A percentile compares a stretch with the other conserved stretches of the same genome.
These are phyloP conservation scores for Sphagnum fallax DNA, from an alignment of 228 moss, liverwort and hornwort species.

Conservation along the genomic window DNA sequence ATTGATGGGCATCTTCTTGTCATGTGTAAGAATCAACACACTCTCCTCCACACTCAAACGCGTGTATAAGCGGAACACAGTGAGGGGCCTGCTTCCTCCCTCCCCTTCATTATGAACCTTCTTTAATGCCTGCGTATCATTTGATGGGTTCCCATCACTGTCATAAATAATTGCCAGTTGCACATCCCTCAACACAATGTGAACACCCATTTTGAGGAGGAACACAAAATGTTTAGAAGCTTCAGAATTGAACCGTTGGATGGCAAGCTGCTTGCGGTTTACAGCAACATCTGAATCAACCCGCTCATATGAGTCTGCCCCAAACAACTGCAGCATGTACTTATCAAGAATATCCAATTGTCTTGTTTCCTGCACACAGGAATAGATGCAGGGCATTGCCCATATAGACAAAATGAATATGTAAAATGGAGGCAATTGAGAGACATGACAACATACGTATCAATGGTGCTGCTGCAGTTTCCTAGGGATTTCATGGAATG, in stretches of 20 bases:
- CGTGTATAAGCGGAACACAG: slow-evolving; percentile 53
- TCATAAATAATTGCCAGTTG: slow-evolving; percentile 46
- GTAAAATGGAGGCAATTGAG: too few relatives aligned
- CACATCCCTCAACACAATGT: slow-evolving; percentile 41
- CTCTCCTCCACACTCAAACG: slow-evolving; percentile 54
- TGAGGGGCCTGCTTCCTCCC: slow-evolving; percentile 23
- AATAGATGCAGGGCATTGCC: too few relatives aligned
- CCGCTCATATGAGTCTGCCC: slow-evolving; percentile 45
- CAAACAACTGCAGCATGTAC: slow-evolving; percentile 54
- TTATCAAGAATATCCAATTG: slow-evolving; percentile 49
- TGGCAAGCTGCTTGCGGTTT: slow-evolving; percentile 41
- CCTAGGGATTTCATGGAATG: too few relatives aligned
- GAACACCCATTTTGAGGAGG: slow-evolving; percentile 44
- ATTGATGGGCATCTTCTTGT: slow-evolving; percentile 37
- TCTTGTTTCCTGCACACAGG: slow-evolving; percentile 29
- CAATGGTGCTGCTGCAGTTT: too few relatives aligned
- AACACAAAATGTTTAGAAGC: slow-evolving; percentile 41
- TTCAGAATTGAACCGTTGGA: slow-evolving; percentile 45
- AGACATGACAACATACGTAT: too few relatives aligned
- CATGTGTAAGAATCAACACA: slow-evolving; percentile 30
- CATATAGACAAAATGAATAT: too few relatives aligned
- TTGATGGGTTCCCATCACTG: slow-evolving; percentile 51
- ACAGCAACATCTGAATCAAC: slow-evolving; percentile 44
- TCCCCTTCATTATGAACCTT: slow-evolving; percentile 52
- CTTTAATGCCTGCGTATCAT: slow-evolving; percentile 40